These are phyloP conservation scores for Kwoniella pini DNA, from an alignment of 768 basidiomycete species.

Conservation along the genomic window DNA sequence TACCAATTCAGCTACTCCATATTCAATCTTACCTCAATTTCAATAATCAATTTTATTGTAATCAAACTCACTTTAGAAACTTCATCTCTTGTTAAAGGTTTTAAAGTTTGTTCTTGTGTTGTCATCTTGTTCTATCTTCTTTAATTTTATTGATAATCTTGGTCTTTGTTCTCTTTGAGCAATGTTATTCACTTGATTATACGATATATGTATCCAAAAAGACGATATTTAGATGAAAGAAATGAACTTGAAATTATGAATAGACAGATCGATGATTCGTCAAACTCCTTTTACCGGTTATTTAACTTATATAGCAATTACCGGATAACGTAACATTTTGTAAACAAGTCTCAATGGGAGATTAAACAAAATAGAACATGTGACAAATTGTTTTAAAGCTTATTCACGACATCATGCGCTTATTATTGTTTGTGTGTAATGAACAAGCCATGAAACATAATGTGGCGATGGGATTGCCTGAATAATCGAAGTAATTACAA, in stretches of 20 bases:
- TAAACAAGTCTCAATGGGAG: neutral
- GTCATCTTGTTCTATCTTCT: conserved; percentile 29
- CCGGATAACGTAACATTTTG: neutral
- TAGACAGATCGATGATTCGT: conserved; percentile 13
- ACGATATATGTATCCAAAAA: neutral
- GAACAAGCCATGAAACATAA: no score
- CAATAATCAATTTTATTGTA: neutral
- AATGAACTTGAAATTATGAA: conserved; percentile 11
- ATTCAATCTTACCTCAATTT: neutral
- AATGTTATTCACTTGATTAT: neutral
- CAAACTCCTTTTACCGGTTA: conserved; percentile 9
- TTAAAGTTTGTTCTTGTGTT: conserved; percentile 46
- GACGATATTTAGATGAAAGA: neutral
- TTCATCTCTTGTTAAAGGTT: conserved; percentile 66
- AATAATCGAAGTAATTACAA: no score
- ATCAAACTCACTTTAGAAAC: conserved; percentile 64
- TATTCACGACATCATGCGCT: no score
- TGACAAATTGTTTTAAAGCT: no score
- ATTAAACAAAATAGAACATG: neutral
- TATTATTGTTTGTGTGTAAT: no score
- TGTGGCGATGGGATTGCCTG: no score
- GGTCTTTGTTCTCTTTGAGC: neutral
- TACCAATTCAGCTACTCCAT: neutral
- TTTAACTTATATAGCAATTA: neutral
- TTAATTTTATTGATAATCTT: neutral